phyloP scores from a whole-genome alignment of 2,329 filamentous ascomycete genomes.

The Herpotrichia juniperi region DNA sequence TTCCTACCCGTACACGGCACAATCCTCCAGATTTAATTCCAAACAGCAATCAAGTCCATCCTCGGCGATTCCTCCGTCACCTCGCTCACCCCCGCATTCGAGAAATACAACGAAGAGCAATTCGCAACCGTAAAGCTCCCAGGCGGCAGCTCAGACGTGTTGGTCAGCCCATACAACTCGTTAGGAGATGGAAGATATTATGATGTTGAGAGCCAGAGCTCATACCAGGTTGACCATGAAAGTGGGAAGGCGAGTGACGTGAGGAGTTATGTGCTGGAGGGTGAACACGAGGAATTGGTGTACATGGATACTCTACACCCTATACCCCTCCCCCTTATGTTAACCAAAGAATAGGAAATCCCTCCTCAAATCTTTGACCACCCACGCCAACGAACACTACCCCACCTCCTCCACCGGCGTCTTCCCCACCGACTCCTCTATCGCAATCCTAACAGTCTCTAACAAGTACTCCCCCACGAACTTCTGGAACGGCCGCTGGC shows the following conservation, averaged over 20 bases:
- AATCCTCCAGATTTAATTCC: slow-evolving; percentile 10
- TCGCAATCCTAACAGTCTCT: slow-evolving; percentile 85
- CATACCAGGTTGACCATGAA: slow-evolving; percentile 85
- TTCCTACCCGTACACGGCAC: too few relatives aligned
- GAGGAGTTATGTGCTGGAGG: slow-evolving; percentile 80
- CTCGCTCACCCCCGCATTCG: slow-evolving; percentile 80
- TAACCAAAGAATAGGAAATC: slow-evolving; percentile 67
- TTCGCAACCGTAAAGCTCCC: slow-evolving; percentile 88
- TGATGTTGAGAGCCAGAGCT: slow-evolving; percentile 85
- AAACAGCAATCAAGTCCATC: slow-evolving; percentile 84
- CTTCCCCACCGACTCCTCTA: slow-evolving; percentile 76
- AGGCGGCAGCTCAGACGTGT: slow-evolving; percentile 76
- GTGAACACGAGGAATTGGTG: slow-evolving; percentile 78
- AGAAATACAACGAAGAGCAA: slow-evolving; percentile 97
- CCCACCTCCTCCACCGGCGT: slow-evolving; percentile 80
- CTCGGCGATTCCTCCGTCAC: slow-evolving; percentile 73
- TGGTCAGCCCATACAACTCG: slow-evolving; percentile 86
- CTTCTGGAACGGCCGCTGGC: slow-evolving; percentile 99
- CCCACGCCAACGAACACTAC: slow-evolving; percentile 88
- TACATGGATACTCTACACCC: slow-evolving; percentile 53
- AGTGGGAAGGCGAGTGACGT: slow-evolving; percentile 84
- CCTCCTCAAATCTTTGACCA: slow-evolving; percentile 75
- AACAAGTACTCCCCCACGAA: slow-evolving; percentile 99
- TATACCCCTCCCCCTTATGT: background rate
- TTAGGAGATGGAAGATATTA: slow-evolving; percentile 84